Conservation (phyloP, 331 rosid species). For the Stylosanthes scabra region DNA sequence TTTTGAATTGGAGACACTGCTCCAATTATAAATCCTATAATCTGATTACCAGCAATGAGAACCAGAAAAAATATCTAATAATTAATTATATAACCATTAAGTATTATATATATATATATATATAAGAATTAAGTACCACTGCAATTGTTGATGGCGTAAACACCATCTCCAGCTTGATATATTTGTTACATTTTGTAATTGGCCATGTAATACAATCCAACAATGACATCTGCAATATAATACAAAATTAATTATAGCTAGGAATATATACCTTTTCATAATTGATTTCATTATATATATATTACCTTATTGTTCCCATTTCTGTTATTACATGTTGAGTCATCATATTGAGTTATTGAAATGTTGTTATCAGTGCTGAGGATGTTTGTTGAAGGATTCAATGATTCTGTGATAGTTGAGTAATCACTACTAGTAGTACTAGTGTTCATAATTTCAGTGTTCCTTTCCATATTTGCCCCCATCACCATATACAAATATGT, state of each 20-base stretch:
- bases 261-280: too few species aligned
- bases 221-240: constrained; percentile 2
- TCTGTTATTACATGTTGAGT: not conserved
- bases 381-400: constrained; percentile 12
- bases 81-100: too few species aligned
- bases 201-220: not conserved
- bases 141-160: constrained; percentile 30
- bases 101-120: not conserved
- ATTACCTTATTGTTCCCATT: not conserved
- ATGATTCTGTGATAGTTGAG: constrained; percentile 4
- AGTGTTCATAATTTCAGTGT: not conserved
- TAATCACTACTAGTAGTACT: not conserved
- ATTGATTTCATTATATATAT: too few species aligned
- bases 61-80: not conserved
- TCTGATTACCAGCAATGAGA: not conserved
- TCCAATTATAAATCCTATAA: constrained; percentile 29
- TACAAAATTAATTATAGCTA: too few species aligned
- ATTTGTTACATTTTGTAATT: not conserved
- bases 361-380: constrained; percentile 14
- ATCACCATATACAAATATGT: constrained; percentile 16
- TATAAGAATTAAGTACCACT: constrained; percentile 11
- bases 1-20: constrained; percentile 24
- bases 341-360: not conserved
- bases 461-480: not conserved
- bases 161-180: constrained; percentile 20